Evolutionary conservation across 148 eudicot species (phyloP).

Genomic region (Nyssa sinensis): DNA sequence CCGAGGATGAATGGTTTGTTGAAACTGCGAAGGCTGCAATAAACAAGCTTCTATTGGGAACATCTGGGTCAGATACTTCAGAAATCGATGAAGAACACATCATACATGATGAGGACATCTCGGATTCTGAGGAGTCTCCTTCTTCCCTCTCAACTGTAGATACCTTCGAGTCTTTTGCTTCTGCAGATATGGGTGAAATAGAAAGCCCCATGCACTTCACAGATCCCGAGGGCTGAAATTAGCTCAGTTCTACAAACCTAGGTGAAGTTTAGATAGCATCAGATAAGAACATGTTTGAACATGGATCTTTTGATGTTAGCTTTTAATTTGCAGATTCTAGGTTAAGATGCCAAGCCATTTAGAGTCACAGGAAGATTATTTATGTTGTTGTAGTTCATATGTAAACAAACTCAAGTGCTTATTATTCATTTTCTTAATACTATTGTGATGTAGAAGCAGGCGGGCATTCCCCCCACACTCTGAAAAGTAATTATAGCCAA

Average conservation of each 20-base stretch:
- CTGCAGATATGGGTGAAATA: slow-evolving; percentile 78
- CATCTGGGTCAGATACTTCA: slow-evolving; percentile 75
- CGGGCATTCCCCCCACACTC: too few relatives aligned
- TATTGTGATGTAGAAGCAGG: too few relatives aligned
- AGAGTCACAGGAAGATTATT: background rate
- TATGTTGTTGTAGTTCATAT: background rate
- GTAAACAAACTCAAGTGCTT: too few relatives aligned
- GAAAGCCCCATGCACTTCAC: slow-evolving; percentile 49
- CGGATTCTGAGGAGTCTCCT: slow-evolving; percentile 74
- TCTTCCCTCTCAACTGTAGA: slow-evolving; percentile 67
- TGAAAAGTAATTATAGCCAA: too few relatives aligned
- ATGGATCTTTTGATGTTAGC: background rate
- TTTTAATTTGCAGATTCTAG: background rate
- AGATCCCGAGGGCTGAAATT: slow-evolving; percentile 44
- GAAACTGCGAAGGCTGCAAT: slow-evolving; percentile 83
- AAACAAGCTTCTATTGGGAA: slow-evolving; percentile 67
- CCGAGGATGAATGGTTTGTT: slow-evolving; percentile 94
- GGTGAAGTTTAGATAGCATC: background rate
- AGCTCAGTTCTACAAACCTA: background rate
- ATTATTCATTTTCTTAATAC: too few relatives aligned
- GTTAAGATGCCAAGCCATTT: background rate
- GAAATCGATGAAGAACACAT: slow-evolving; percentile 69
- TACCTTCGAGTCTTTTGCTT: slow-evolving; percentile 78
- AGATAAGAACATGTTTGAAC: background rate
- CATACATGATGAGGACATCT: slow-evolving; percentile 47